phyloP scores from a whole-genome alignment of 2,329 filamentous ascomycete species.

The Venturia aucupariae region DNA sequence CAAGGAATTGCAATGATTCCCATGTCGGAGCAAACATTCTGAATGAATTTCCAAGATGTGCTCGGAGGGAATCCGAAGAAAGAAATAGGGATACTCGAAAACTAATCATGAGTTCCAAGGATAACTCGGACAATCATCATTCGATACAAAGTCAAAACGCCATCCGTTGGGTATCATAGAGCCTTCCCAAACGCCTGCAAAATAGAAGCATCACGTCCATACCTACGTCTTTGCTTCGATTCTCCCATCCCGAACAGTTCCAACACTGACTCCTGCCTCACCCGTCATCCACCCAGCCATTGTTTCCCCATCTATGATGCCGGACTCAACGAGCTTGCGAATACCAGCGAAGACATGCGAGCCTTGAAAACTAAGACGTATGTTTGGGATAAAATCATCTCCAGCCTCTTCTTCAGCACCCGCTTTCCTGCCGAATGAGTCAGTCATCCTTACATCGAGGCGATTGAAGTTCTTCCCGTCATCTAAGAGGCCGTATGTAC shows the following conservation, averaged over 20 bases:
- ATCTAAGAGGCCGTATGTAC: constrained; percentile 35
- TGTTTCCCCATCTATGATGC: constrained; percentile 62
- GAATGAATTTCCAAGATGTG: too few species aligned
- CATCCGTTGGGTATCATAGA: neutral
- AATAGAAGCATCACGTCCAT: neutral
- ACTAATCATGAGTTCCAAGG: neutral
- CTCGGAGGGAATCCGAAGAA: too few species aligned
- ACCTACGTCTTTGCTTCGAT: constrained; percentile 32
- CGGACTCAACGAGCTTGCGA: constrained; percentile 65
- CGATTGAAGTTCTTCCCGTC: constrained; percentile 35
- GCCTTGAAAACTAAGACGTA: constrained; percentile 63
- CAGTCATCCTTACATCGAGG: constrained; percentile 41
- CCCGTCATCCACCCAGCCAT: constrained; percentile 92
- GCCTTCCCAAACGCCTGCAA: neutral
- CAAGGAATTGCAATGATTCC: too few species aligned
- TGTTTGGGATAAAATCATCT: constrained; percentile 44
- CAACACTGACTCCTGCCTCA: constrained; percentile 69
- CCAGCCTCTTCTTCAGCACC: constrained; percentile 14
- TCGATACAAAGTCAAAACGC: neutral
- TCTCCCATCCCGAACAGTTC: constrained; percentile 57
- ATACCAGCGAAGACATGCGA: constrained; percentile 74
- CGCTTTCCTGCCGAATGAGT: constrained; percentile 28
- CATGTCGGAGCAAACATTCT: too few species aligned
- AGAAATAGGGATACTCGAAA: too few species aligned
- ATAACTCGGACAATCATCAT: neutral